Evolutionary conservation across 768 basidiomycete genomes (phyloP), one percentile per base, ranked within the genome.

Genomic region (Boletus eberwhitei): DNA sequence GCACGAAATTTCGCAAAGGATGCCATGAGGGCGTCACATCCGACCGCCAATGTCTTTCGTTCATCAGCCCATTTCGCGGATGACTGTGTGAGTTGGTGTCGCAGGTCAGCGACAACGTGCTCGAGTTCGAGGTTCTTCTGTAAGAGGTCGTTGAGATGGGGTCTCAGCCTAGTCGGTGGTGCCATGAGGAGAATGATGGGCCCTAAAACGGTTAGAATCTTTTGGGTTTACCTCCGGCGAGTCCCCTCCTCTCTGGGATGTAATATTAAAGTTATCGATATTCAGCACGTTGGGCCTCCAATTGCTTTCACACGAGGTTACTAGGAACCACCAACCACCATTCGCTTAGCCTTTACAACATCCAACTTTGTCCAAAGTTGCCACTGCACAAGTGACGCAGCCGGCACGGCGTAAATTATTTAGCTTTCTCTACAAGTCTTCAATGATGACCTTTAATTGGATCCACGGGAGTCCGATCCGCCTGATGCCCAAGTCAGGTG

Each of bases 1-100:
- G 65, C 64, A 29, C 65, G 65, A 43, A 66, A 68, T 40, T 68
- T 67, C 26, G 66, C 66, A 61, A 67, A 67, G 24, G 66, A 68
- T n/a, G 65, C 64, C 65, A 67, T 66, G 61, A 66, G 66, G 16
- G 34, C 12, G 37, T 67, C 66, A 29, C 65, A 67, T 32, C 58
- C 59, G 43, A 45, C 39, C 45, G 54, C 57, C 34, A 66, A 48
- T 34, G 50, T 50, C 58, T 66, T 66, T 45, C 66, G 65, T 54
- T 66, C 65, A 34, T 66, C 66, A 8, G 57, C 66, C 66, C 65
- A 66, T 58, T 65, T 66, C 37, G 65, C 66, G 21, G 64, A 52
- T 24, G 66, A 63, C 41, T 66, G 61, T 40, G 65, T 66, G 49
- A 68, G 64, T 50, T 66, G 66, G 37, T 66, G 64, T 5, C 65